phyloP scores from a whole-genome alignment of 2,329 filamentous ascomycete genomes.

The Teratosphaeria gauchensis region DNA sequence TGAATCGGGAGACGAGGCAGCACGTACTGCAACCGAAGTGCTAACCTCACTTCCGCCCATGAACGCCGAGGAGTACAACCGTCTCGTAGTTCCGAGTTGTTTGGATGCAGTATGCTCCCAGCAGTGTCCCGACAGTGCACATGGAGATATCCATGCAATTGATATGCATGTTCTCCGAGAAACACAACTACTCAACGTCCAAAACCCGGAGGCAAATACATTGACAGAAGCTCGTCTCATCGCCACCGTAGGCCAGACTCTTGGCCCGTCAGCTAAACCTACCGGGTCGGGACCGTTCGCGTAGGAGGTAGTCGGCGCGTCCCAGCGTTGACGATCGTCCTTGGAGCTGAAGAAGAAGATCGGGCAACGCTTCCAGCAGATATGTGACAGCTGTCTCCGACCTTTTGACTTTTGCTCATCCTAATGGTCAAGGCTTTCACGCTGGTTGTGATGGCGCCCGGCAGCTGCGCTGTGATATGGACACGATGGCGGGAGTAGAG shows the following conservation, averaged over 20 bases:
- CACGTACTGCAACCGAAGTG: background rate
- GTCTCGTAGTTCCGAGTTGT: background rate
- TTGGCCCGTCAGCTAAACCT: no score
- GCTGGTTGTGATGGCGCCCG: background rate
- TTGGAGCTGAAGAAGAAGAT: no score
- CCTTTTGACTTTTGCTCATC: no score
- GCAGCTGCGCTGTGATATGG: background rate
- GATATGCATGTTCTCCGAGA: background rate
- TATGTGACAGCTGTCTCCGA: no score
- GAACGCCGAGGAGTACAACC: no score
- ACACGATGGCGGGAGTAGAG: background rate
- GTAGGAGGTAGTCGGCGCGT: no score
- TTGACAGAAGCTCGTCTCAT: background rate
- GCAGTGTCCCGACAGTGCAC: background rate
- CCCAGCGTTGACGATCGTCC: no score
- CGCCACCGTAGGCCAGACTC: no score
- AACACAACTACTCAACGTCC: no score
- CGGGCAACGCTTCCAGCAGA: no score
- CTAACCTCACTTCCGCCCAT: background rate
- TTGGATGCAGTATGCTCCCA: background rate
- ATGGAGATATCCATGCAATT: background rate
- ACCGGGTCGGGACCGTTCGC: no score
- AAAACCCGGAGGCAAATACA: background rate
- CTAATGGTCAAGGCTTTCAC: no score
- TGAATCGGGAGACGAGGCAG: background rate